These are phyloP conservation scores for Neonectria ditissima DNA, from an alignment of 2,329 filamentous ascomycete species.

Conservation along the genomic window DNA sequence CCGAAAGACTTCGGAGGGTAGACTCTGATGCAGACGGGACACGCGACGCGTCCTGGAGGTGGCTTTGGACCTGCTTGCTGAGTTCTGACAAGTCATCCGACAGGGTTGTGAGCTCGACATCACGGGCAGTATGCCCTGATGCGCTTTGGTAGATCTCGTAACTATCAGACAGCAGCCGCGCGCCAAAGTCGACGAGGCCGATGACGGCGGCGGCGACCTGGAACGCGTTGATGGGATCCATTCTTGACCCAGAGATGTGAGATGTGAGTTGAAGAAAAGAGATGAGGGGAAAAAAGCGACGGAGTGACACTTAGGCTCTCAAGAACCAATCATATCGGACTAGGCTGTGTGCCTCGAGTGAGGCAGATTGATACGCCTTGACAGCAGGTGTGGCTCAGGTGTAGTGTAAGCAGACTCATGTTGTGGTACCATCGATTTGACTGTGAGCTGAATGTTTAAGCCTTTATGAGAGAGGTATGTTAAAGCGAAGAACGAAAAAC, in stretches of 20 bases:
- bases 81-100: neutral
- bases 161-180: neutral
- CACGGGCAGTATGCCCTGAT: neutral
- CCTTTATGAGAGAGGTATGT: no score
- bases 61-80: neutral
- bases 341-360: neutral
- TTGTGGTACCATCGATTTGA: neutral
- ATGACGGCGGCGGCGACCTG: neutral
- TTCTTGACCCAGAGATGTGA: no score
- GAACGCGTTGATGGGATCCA: constrained; percentile 6
- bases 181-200: constrained; percentile 9
- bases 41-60: neutral
- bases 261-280: neutral
- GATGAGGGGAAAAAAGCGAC: no score
- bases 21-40: neutral
- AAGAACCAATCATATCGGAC: neutral
- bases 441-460: no score
- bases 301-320: no score
- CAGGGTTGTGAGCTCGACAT: constrained; percentile 4
- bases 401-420: neutral
- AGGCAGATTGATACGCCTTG: neutral
- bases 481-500: no score
- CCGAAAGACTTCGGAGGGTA: neutral
- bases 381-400: neutral
- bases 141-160: constrained; percentile 7